These are phyloP conservation scores for Austropuccinia psidii DNA, from an alignment of 1,284 basidiomycete genomes.

Conservation along the genomic window DNA sequence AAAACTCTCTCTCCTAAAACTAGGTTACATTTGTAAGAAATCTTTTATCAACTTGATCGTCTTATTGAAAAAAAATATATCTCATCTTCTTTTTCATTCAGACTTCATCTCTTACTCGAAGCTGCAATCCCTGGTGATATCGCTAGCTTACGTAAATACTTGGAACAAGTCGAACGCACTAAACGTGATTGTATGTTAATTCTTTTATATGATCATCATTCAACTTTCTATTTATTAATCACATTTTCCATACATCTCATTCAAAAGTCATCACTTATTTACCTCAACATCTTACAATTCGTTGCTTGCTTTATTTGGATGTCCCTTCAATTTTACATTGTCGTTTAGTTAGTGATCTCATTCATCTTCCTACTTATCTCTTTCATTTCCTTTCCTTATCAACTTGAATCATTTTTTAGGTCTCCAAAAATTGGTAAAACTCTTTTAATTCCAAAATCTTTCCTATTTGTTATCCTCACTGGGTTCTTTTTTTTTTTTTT, in stretches of 20 bases:
- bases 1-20: background rate
- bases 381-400: background rate
- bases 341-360: constrained; percentile 8
- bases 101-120: constrained; percentile 25
- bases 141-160: background rate
- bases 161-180: constrained; percentile 23
- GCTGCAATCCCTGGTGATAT: constrained; percentile 26
- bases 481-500: background rate
- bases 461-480: background rate
- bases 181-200: constrained; percentile 10
- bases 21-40: constrained; percentile 18
- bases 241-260: background rate
- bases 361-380: background rate
- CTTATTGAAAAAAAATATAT: too few relatives aligned
- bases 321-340: constrained; percentile 3
- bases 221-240: background rate
- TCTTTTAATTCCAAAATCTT: background rate
- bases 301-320: constrained; percentile 25
- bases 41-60: background rate
- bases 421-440: background rate
- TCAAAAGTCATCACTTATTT: constrained; percentile 18
- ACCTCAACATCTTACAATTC: constrained; percentile 12
- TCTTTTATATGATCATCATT: background rate
- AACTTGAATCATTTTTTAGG: background rate
- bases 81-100: background rate